Evolutionary conservation across 345 rosid species (phyloP), one percentile per base, ranked within the genome.

Genomic region (Eucalyptus decipiens): DNA sequence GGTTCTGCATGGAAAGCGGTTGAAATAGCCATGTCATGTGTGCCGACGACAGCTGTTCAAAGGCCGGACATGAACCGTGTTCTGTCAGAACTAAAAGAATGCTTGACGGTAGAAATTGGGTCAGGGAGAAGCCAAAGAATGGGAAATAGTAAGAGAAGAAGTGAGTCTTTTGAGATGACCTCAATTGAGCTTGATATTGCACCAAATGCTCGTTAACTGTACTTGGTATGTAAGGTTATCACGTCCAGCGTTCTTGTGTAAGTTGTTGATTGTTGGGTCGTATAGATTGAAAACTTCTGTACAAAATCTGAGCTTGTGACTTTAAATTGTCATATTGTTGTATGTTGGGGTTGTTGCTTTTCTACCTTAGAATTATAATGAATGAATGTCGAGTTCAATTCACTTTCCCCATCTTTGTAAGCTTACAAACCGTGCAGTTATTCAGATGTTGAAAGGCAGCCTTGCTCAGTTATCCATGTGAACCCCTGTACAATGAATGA

Each of bases 21-120:
- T 6, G 96, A 95, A 89, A 69, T 92, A 50, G 95, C 95, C 48
- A 76, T 93, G 86, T 88, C 93, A 0, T 93, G 95, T 86, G 92
- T 93, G 18, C 91, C 90, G 48, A 72, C 89, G 5, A 91, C 86
- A 45, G 86, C 91, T 1, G 88, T 45, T 62, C 88, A 90, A 1
- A 90, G 95, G 90, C 94, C 94, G 3, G 87, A 88, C 11, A 94
- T 94, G 92, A 89, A 88, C 72, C 89, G 89, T 7, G 87, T 93
- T 7, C 90, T 94, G 60, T 86, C 86, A 85, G 94, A 92, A 86
- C 50, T 94, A 60, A 93, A 93, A 8, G 96, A 92, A 60, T 92
- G 94, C 54, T 43, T 92, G 85, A 90, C 67, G 3, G 49, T 26
- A 2, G 94, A 93, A 45, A 90, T 58, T 5, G 90, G 18, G 0